A percentile compares a stretch with the other conserved stretches of the same genome.
Evolutionary conservation across 768 basidiomycete genomes (phyloP).

Genomic region (Panaeolus papilionaceus): DNA sequence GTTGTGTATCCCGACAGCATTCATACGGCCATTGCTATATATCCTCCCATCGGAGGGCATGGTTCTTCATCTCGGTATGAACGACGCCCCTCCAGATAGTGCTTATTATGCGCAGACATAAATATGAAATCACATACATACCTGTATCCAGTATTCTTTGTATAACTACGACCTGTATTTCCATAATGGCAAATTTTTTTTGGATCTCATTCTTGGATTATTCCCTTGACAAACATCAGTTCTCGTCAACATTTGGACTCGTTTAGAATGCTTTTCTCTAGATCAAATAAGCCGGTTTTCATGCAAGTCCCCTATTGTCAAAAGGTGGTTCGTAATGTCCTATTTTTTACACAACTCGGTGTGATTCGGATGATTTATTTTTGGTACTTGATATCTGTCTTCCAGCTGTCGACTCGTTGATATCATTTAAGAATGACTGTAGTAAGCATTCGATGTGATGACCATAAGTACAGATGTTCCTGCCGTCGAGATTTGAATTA

Average conservation of each 20-base stretch:
- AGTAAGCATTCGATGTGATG: not conserved
- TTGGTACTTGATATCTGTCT: not conserved
- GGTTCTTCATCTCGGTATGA: not conserved
- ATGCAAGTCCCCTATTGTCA: not conserved
- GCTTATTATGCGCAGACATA: not conserved
- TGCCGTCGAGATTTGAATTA: not conserved
- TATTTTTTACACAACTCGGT: not conserved
- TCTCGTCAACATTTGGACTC: not conserved
- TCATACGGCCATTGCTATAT: not conserved
- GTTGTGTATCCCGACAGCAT: not conserved
- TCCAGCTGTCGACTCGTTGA: not conserved
- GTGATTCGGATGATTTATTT: slow-evolving; percentile 8
- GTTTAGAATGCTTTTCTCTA: not conserved
- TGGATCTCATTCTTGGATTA: not conserved
- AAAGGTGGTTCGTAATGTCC: not conserved
- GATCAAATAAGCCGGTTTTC: slow-evolving; percentile 6
- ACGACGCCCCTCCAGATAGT: not conserved
- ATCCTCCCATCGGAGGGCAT: not conserved
- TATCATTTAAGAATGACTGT: slow-evolving; percentile 7
- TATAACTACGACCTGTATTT: slow-evolving; percentile 8
- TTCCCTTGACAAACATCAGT: not conserved
- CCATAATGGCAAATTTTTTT: slow-evolving; percentile 10
- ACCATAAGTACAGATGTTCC: not conserved
- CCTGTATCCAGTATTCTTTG: slow-evolving; percentile 12
- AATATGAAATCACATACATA: slow-evolving; percentile 7